Evolutionary conservation across 2,329 filamentous ascomycete species (phyloP).

Genomic region (Dactylellina leptospora): DNA sequence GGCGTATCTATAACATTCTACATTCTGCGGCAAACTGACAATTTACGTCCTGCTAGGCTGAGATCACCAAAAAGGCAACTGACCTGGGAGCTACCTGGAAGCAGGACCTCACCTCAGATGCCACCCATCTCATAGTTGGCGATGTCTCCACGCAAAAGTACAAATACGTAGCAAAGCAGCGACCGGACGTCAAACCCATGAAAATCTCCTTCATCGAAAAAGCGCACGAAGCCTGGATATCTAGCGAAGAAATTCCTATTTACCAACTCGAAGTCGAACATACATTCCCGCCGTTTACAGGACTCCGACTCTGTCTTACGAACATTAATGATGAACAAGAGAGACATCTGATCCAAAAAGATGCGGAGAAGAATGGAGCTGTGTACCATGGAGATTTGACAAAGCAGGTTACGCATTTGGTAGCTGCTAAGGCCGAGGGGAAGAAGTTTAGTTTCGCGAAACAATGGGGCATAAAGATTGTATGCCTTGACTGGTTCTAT

Average conservation of each 20-base stretch:
- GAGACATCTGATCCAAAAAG: conserved; percentile 74
- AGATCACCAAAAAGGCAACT: conserved; percentile 71
- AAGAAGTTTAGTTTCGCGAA: conserved; percentile 91
- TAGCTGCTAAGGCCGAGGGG: conserved; percentile 79
- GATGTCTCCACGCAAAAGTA: conserved; percentile 92
- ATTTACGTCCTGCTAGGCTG: conserved; percentile 59
- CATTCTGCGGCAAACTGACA: conserved; percentile 7
- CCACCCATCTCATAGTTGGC: conserved; percentile 92
- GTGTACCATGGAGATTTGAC: conserved; percentile 87
- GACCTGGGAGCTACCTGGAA: conserved; percentile 89
- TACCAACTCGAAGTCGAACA: conserved; percentile 73
- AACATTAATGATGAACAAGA: conserved; percentile 72
- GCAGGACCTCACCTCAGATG: conserved; percentile 92
- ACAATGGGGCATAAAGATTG: conserved; percentile 80
- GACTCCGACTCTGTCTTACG: conserved; percentile 73
- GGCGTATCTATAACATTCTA: neutral
- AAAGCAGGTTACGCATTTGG: conserved; percentile 83
- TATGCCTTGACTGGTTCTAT: conserved; percentile 83
- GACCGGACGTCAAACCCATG: conserved; percentile 85
- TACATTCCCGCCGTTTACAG: conserved; percentile 70
- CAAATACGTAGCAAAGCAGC: conserved; percentile 88
- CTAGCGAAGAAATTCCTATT: conserved; percentile 78
- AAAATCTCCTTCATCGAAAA: conserved; percentile 84
- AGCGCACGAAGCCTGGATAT: conserved; percentile 80
- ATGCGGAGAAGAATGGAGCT: conserved; percentile 76